Conservation (phyloP, 176 grass and related monocot genomes). For the Triticum timopheevii region DNA sequence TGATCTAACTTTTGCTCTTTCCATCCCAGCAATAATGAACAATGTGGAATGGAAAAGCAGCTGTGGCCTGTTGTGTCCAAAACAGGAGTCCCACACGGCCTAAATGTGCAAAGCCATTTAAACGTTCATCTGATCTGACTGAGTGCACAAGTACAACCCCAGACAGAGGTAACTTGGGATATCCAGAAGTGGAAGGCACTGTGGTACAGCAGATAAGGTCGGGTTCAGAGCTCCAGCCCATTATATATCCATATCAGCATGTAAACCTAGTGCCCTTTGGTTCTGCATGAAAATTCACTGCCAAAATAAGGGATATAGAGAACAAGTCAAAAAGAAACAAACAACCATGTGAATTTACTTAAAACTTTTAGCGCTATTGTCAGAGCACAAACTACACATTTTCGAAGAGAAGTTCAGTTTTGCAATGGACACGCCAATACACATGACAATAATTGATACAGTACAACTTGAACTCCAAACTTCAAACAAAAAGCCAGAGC, state of each 20-base stretch:
- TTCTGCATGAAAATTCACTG: background rate
- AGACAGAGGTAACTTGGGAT: background rate
- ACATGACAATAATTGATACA: background rate
- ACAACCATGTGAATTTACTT: background rate
- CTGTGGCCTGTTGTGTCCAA: background rate
- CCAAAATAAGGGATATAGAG: background rate
- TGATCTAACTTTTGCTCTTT: constrained; percentile 7
- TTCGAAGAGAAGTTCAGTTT: background rate
- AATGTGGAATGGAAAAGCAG: background rate
- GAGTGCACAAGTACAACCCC: background rate
- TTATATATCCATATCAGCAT: background rate
- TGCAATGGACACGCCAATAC: background rate
- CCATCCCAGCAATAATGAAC: background rate
- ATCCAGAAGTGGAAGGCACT: background rate
- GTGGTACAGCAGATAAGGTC: background rate
- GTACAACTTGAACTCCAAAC: background rate
- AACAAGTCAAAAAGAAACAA: background rate
- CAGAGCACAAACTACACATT: background rate
- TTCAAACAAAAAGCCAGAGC: background rate
- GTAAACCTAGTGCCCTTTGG: background rate
- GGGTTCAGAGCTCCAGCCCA: background rate
- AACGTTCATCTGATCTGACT: background rate
- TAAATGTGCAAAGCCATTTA: background rate
- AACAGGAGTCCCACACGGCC: background rate
- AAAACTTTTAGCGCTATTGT: background rate